Evolutionary conservation across 1,139 yeast species (phyloP).

Genomic region (Diutina scorzettiae): DNA sequence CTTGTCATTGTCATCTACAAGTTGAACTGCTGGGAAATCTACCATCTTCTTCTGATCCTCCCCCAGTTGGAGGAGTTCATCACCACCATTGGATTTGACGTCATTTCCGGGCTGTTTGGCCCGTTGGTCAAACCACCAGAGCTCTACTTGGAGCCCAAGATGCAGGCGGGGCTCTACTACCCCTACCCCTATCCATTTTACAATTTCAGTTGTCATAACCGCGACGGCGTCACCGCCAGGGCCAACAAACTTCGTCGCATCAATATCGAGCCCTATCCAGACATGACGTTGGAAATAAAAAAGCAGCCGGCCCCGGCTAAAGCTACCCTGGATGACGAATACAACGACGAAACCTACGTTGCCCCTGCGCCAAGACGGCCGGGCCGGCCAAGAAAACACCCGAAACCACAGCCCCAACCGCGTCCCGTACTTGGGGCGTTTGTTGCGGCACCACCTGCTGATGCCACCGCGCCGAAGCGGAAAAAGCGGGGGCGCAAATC

Average conservation of each 20-base stretch:
- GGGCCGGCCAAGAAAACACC: background rate
- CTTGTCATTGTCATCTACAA: slow-evolving; percentile 28
- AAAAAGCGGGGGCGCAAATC: slow-evolving; percentile 5
- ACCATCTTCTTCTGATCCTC: slow-evolving; percentile 24
- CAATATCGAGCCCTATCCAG: slow-evolving; percentile 25
- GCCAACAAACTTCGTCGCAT: slow-evolving; percentile 17
- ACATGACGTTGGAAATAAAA: slow-evolving; percentile 14
- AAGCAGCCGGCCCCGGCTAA: background rate
- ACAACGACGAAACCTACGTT: background rate
- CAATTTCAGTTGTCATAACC: slow-evolving; percentile 32
- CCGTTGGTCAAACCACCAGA: slow-evolving; percentile 30
- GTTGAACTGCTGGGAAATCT: slow-evolving; percentile 35
- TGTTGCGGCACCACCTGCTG: background rate
- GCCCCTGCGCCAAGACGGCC: background rate
- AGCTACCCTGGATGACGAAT: background rate
- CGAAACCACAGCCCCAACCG: background rate
- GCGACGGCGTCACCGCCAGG: slow-evolving; percentile 18
- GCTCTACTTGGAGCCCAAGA: slow-evolving; percentile 23
- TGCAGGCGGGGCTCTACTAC: slow-evolving; percentile 32
- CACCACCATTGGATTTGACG: slow-evolving; percentile 24
- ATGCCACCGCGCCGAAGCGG: background rate
- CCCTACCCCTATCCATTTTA: slow-evolving; percentile 39
- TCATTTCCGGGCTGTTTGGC: slow-evolving; percentile 28
- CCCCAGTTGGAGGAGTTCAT: slow-evolving; percentile 26
- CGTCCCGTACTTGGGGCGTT: background rate